Conservation (phyloP, 805 yeast species). For the Candida hispaniensis region DNA sequence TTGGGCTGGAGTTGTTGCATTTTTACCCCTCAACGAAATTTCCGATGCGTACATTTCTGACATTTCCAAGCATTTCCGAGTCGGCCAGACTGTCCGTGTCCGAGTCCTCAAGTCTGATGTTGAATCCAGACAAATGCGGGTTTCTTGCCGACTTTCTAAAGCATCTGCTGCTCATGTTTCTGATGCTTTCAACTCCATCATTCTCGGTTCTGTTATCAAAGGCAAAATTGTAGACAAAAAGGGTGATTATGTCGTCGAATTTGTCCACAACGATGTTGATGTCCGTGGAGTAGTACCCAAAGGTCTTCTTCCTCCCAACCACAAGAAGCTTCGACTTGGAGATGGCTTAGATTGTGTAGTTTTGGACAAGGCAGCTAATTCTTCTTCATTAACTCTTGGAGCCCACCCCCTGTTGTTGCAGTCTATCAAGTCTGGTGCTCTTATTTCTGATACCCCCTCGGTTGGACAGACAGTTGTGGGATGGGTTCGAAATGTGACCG, state of each 20-base stretch:
- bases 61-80: conserved; percentile 64
- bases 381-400: conserved; percentile 51
- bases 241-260: conserved; percentile 58
- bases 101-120: conserved; percentile 49
- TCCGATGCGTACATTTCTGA: conserved; percentile 75
- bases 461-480: conserved; percentile 50
- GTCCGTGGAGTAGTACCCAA: conserved; percentile 39
- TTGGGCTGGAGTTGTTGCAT: conserved; percentile 68
- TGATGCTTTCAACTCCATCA: conserved; percentile 41
- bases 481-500: conserved; percentile 66
- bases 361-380: conserved; percentile 52
- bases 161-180: conserved; percentile 36
- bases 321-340: conserved; percentile 57
- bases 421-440: conserved; percentile 41
- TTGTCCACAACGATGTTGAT: conserved; percentile 45
- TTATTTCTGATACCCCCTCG: conserved; percentile 47
- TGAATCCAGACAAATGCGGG: conserved; percentile 46
- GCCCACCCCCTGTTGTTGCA: conserved; percentile 56
- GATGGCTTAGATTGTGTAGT: conserved; percentile 44
- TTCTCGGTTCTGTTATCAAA: conserved; percentile 35
- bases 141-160: conserved; percentile 59
- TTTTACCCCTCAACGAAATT: conserved; percentile 77
- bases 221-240: conserved; percentile 65
- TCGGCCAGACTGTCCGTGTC: conserved; percentile 77
- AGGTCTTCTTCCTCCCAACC: conserved; percentile 41